These are phyloP conservation scores for Rhizodiscina lignyota DNA, from an alignment of 495 filamentous ascomycete species.

Conservation along the genomic window DNA sequence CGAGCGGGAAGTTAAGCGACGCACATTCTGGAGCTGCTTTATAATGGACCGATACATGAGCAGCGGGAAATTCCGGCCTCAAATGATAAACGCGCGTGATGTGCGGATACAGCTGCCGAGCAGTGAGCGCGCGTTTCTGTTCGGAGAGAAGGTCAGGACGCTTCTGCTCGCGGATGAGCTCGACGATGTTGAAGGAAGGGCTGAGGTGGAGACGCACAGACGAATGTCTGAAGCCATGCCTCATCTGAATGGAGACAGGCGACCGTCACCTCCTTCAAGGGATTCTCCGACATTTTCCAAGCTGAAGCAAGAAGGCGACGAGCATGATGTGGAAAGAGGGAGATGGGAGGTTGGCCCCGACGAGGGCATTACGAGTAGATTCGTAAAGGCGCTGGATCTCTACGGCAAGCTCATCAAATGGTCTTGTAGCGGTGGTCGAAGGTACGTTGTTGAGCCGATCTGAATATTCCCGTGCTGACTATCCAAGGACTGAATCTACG, in stretches of 20 bases:
- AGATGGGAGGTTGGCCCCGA: conserved; percentile 41
- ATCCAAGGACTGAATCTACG: conserved; percentile 20
- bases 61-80: conserved; percentile 56
- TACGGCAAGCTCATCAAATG: conserved; percentile 66
- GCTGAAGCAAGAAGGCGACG: background rate
- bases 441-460: conserved; percentile 26
- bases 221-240: too few species aligned
- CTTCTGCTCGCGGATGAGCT: conserved; percentile 16
- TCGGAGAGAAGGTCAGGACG: conserved; percentile 44
- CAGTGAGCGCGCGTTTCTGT: conserved; percentile 47
- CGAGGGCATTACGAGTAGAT: conserved; percentile 57
- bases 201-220: conserved; percentile 10
- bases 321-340: conserved; percentile 22
- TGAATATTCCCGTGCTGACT: too few species aligned
- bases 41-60: conserved; percentile 66
- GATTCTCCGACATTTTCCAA: conserved; percentile 17
- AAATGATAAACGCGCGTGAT: conserved; percentile 50
- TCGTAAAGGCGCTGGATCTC: conserved; percentile 60
- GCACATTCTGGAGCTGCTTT: conserved; percentile 78
- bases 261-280: conserved; percentile 1
- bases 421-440: conserved; percentile 56
- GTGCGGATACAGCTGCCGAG: conserved; percentile 52
- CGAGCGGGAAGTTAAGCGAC: conserved; percentile 57
- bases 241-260: conserved; percentile 3
- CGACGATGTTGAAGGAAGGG: conserved; percentile 7